Conservation (phyloP, 257 asterid species). For the Fraxinus excelsior region DNA sequence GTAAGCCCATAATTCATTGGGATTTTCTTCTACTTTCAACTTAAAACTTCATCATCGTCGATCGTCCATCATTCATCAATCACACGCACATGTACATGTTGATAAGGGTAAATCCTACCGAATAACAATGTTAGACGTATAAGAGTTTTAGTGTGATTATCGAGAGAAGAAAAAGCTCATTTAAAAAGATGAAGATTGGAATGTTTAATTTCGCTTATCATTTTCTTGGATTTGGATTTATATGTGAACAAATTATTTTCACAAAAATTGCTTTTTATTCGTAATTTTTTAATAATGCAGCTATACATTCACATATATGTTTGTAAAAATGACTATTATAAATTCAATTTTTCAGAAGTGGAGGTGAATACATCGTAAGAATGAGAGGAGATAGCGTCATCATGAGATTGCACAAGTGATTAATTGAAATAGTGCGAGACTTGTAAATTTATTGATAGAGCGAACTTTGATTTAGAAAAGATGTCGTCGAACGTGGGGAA, state of each 20-base stretch:
- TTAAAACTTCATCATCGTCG: too few species aligned
- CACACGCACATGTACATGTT: neutral
- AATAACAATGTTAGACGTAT: too few species aligned
- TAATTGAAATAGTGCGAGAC: neutral
- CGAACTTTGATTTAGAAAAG: neutral
- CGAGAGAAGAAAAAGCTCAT: too few species aligned
- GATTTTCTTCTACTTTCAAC: neutral
- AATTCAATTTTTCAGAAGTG: neutral
- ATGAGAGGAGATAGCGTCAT: neutral
- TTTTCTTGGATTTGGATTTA: too few species aligned
- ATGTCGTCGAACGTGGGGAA: conserved; percentile 23
- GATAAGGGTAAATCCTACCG: too few species aligned
- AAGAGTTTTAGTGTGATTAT: too few species aligned
- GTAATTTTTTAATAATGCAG: neutral
- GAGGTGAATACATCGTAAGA: neutral
- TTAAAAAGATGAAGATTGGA: too few species aligned
- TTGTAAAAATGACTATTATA: neutral
- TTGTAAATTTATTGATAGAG: neutral
- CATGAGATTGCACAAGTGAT: neutral
- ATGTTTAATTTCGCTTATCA: too few species aligned
- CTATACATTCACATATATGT: neutral
- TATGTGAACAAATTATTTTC: too few species aligned
- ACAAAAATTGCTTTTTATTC: too few species aligned
- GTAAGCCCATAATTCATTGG: neutral
- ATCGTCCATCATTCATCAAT: neutral